Evolutionary conservation across 495 filamentous ascomycete species (phyloP), one percentile per base, ranked within the genome.

Genomic region (Xylaria telfairii): DNA sequence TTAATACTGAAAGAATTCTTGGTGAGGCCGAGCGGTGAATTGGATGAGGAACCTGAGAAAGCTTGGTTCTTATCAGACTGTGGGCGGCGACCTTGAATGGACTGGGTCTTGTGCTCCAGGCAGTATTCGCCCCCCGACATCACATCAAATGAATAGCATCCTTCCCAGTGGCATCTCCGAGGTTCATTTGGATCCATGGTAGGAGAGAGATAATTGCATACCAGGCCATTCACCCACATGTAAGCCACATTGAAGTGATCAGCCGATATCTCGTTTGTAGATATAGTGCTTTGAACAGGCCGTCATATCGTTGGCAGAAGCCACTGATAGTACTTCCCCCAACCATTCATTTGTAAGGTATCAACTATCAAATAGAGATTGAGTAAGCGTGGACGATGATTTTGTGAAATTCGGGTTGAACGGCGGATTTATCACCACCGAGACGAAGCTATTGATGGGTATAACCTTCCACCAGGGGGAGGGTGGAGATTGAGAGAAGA

Each of bases 171-270:
- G 61, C 68, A 70, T 41, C 13, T 65, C 44, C 42, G 68, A 44
- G 13, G 39, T 57, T 44, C 46, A 65, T 42, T 24, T 24, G 46
- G 39, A 62, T 64, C 68, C 68, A 70, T 70, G 28, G 60, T 54
- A 51, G 26, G 47, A 34, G 34, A 54, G 32, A 69, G 34, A 30
- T 69, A 54, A 51, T 39, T 69, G 41, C 30, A 32, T 69, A 57
- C 44, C 57, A 69, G 57, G 67, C 67, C 67, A 53, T 63, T 69
- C 57, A 69, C 15, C 44, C 67, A 51, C 61, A 51, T 41, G 32
- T 37, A 62, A 69, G 17, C 57, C 57, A 63, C 57, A 53, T 69
- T 54, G 34, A 54, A 19, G 44, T 69, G 44, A 46, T 62, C 21
- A 41, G 42, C 34, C 42, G 24, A 49, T 34, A 32, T 69, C 54